Evolutionary conservation across 352 stramenopile genomes (phyloP), one percentile per base, ranked within the genome.

Genomic region (Phytophthora tentaculata): DNA sequence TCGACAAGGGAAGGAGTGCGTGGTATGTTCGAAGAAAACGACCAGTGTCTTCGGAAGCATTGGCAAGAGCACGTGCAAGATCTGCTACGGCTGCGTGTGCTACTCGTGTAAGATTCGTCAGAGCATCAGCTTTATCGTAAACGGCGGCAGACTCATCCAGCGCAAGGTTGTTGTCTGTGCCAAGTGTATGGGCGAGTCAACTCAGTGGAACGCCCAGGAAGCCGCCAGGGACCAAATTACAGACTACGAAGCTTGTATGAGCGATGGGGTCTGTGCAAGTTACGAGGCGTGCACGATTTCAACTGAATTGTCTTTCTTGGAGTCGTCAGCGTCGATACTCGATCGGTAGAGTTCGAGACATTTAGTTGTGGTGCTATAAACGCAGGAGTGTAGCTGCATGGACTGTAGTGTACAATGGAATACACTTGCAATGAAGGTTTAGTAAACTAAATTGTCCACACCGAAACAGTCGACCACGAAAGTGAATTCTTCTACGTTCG

Each of bases 81-180:
- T 81, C n/a, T 81, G 74, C 50, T 64, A 69, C 49, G 60, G 73
- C n/a, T 55, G 55, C 23, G 55, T 84, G 37, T 84, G 77, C 26
- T 51, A 56, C 20, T 69, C 68, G 9, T 82, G 77, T 47, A 76
- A 76, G 12, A 66, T 82, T 49, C 69, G 64, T n/a, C 70, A 79
- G 55, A 56, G 60, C 19, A 66, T 84, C 59, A 77, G 59, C 48
- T 82, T 80, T 51, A 69, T 84, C 3, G 57, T 56, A 0, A 49
- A 64, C 2, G 72, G 71, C 12, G 61, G 65, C 0, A 54, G 48
- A 10, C 56, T 84, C 17, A 45, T 74, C 24, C 71, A 84, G 23
- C 74, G 73, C 23, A 76, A 71, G 43, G 48, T 84, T n/a, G 45
- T 64, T 13, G 76, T 82, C 22, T 82, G 77, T 37, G 43, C 64